Conservation (phyloP, 2,329 filamentous ascomycete species). For the Moelleriella libera region DNA sequence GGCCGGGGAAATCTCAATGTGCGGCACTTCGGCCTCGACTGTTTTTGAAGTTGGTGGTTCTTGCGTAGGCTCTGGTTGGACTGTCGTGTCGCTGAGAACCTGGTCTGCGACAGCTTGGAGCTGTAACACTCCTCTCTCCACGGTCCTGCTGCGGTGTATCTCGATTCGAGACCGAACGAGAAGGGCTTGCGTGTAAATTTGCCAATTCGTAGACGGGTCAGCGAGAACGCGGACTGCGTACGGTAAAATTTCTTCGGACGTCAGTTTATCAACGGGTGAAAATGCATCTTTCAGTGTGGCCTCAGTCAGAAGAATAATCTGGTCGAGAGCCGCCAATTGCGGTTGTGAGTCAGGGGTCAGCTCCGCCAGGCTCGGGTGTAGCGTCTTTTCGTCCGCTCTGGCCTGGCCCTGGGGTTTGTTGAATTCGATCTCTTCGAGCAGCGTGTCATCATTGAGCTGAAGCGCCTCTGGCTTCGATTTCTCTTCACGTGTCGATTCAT, state of each 20-base stretch:
- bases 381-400: conserved; percentile 17
- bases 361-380: conserved; percentile 48
- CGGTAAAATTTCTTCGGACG: conserved; percentile 83
- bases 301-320: conserved; percentile 80
- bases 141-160: conserved; percentile 69
- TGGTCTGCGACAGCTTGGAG: conserved; percentile 93
- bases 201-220: conserved; percentile 91
- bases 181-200: conserved; percentile 88
- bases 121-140: conserved; percentile 81
- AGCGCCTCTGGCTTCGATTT: conserved; percentile 48
- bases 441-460: conserved; percentile 79
- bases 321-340: conserved; percentile 67
- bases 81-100: conserved; percentile 69
- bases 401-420: conserved; percentile 34
- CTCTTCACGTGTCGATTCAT: conserved; percentile 5
- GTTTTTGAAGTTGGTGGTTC: conserved; percentile 10
- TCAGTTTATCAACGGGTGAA: conserved; percentile 70
- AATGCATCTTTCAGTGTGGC: conserved; percentile 79
- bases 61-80: conserved; percentile 15
- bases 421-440: conserved; percentile 80
- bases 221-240: conserved; percentile 80
- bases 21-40: conserved; percentile 22
- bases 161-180: conserved; percentile 85
- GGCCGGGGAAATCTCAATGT: conserved; percentile 28
- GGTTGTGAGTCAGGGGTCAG: conserved; percentile 73